Base-by-base conservation (phyloP, 768 basidiomycete species). In the Phanerodontia chrysosporium region DNA sequence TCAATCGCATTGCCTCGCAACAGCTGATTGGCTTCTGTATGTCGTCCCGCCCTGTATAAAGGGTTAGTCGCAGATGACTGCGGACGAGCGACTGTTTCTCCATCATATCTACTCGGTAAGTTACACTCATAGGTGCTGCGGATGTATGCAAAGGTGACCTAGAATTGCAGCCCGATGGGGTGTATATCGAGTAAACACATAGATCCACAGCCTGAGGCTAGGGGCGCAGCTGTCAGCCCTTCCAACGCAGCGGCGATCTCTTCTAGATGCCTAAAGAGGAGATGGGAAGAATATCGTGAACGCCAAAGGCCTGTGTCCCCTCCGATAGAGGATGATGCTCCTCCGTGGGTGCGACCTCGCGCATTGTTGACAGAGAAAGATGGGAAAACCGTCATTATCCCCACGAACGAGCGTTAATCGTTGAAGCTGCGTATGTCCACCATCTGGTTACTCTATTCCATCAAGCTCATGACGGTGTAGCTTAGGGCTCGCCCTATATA, bases 111-210 rank as follows among this genome's bases (percentile, higher is more conserved):
- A 10, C 39, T 42, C 39, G 4, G 39, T 18, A 18, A 10, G 39
- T 42, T 42, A 42, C 39, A 4, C 8, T 42, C 10, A 18, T 7
- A 4, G 39, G 10, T 18, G 9, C 39, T 42, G 39, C 4, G 39
- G 4, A 42, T 35, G 32, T 6, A 7, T 13, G 6, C 39, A 12
- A 42, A n/a, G n/a, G n/a, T n/a, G n/a, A 18, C 8, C 18, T 42
- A 8, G 18, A 8, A 42, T 42, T 12, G 14, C 14, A 42, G 39
- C 29, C 13, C 5, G 49, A 78, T 80, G 78, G 78, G 77, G 35
- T 79, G 77, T 64, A 74, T 74, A 49, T 72, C 75, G 30, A 79
- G 76, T 67, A 79, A 76, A 62, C 70, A 42, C 39, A 18, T 18
- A 4, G 39, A 10, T 42, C 4, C 18, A 42, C 39, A 42, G 16